Percentiles rank a stretch among this genome's conserved stretches.
phyloP scores from a whole-genome alignment of 306 rosid species.

The Mimosa bimucronata region DNA sequence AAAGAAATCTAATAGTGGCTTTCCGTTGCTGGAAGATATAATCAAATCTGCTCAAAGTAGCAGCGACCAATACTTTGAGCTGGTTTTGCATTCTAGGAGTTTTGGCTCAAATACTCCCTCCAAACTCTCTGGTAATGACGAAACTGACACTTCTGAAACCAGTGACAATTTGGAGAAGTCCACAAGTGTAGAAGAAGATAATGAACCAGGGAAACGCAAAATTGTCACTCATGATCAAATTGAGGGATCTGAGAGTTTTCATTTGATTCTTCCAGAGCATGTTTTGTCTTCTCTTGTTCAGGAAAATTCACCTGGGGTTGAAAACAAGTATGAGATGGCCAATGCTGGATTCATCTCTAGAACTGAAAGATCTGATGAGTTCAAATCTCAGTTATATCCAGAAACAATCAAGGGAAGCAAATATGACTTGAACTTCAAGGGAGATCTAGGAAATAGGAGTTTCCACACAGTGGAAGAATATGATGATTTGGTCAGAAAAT shows the following conservation, averaged over 20 bases:
- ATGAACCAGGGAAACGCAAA: conserved; percentile 20
- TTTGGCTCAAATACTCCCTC: conserved; percentile 31
- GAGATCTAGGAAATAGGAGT: conserved; percentile 34
- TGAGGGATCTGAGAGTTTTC: conserved; percentile 48
- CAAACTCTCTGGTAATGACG: conserved; percentile 22
- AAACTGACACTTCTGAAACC: conserved; percentile 35
- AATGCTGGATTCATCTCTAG: background rate
- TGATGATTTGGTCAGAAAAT: conserved; percentile 39
- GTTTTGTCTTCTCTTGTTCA: conserved; percentile 31
- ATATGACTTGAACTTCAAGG: background rate
- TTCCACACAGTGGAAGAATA: conserved; percentile 62
- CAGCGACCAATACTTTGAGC: conserved; percentile 52
- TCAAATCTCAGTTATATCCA: background rate
- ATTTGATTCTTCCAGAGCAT: conserved; percentile 42
- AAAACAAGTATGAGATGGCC: conserved; percentile 18
- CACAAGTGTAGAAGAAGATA: background rate
- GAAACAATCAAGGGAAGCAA: background rate
- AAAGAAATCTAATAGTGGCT: conserved; percentile 28
- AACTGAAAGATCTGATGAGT: background rate
- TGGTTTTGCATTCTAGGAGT: conserved; percentile 46
- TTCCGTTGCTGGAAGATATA: conserved; percentile 48
- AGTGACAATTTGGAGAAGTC: conserved; percentile 36
- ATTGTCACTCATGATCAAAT: conserved; percentile 13
- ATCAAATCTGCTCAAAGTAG: conserved; percentile 35
- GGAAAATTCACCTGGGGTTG: conserved; percentile 38